phyloP scores from a whole-genome alignment of 148 eudicot species.

The Vaccinium macrocarpon region DNA sequence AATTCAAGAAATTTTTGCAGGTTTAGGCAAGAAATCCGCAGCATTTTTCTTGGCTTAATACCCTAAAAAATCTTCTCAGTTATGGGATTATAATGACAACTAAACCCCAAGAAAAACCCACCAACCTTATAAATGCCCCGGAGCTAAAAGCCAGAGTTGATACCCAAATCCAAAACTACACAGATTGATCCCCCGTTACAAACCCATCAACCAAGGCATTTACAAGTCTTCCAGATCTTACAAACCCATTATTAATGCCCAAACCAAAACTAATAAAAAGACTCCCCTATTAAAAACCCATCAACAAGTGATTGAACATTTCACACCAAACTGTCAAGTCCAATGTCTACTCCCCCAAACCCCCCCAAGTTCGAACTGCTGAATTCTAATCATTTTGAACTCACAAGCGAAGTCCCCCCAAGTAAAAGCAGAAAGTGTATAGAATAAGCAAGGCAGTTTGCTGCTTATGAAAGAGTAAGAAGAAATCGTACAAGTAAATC shows the following conservation, averaged over 20 bases:
- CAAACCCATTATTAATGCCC: background rate
- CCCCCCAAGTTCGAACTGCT: conserved; percentile 5
- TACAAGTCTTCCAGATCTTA: background rate
- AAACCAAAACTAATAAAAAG: background rate
- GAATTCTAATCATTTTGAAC: conserved; percentile 3
- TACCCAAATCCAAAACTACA: conserved; percentile 18
- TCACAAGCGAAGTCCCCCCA: conserved; percentile 7
- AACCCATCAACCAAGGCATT: conserved; percentile 5
- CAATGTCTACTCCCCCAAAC: conserved; percentile 15
- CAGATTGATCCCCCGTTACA: conserved; percentile 8
- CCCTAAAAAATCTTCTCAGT: conserved; percentile 23
- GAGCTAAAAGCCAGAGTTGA: background rate
- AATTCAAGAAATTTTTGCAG: conserved; percentile 24
- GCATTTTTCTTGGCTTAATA: conserved; percentile 39
- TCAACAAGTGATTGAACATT: background rate
- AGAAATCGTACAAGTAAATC: conserved; percentile 1
- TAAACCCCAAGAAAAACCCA: conserved; percentile 19
- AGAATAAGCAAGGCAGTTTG: conserved; percentile 1
- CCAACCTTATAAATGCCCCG: background rate
- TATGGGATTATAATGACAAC: background rate
- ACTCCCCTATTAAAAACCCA: background rate
- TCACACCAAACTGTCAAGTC: conserved; percentile 14
- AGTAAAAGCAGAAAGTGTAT: background rate
- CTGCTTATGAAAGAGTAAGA: background rate
- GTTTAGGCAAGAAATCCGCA: conserved; percentile 29